phyloP scores from a whole-genome alignment of 2,329 filamentous ascomycete genomes.

The Phialophora expanda region DNA sequence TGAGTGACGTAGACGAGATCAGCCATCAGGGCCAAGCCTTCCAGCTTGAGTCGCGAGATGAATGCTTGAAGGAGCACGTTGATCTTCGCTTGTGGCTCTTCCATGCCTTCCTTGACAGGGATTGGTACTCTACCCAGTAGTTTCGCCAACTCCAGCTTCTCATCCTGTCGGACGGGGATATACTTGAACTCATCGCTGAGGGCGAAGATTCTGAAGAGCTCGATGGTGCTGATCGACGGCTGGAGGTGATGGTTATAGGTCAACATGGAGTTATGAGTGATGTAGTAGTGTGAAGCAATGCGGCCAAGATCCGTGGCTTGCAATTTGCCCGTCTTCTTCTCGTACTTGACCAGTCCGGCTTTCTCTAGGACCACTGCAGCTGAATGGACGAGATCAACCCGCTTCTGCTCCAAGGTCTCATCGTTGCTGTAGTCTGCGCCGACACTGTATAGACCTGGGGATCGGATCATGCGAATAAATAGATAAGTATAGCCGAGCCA shows the following conservation, averaged over 20 bases:
- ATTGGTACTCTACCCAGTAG: constrained; percentile 88
- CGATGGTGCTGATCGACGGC: constrained; percentile 88
- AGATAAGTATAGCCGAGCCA: constrained; percentile 99
- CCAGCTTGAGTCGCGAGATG: constrained; percentile 90
- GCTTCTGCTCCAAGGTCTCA: constrained; percentile 88
- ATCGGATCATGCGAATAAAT: constrained; percentile 96
- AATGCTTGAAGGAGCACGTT: constrained; percentile 97
- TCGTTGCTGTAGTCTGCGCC: constrained; percentile 95
- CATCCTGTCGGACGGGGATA: constrained; percentile 95
- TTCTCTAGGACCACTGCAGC: constrained; percentile 86
- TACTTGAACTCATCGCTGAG: constrained; percentile 99
- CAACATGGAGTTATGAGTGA: constrained; percentile 93
- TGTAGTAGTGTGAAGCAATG: constrained; percentile 98
- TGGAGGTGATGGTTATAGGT: constrained; percentile 97
- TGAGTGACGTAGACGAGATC: constrained; percentile 99
- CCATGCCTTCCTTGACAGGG: constrained; percentile 95
- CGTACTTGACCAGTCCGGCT: constrained; percentile 89
- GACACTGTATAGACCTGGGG: constrained; percentile 92
- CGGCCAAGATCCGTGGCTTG: constrained; percentile 93
- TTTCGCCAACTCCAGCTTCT: constrained; percentile 95
- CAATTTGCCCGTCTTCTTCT: constrained; percentile 86
- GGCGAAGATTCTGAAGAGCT: constrained; percentile 94
- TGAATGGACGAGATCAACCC: constrained; percentile 96
- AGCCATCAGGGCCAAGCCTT: constrained; percentile 94
- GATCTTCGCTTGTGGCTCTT: constrained; percentile 96